Percentiles rank a stretch among this genome's conserved stretches.
Evolutionary conservation across 2,329 filamentous ascomycete genomes (phyloP).

Genomic region (Cyanodermella asteris): DNA sequence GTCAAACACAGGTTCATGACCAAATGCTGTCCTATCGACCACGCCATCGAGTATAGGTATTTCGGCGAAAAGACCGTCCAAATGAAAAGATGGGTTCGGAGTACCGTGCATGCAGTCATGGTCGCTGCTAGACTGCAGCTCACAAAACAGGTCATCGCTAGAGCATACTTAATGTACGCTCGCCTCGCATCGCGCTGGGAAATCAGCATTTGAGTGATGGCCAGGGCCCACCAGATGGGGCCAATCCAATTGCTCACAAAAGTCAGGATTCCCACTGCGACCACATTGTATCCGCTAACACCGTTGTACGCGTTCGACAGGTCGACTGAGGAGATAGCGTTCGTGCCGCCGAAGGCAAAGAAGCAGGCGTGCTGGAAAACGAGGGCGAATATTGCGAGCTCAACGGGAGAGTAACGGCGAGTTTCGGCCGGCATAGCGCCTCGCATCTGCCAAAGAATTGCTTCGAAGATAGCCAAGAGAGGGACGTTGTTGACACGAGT

Average conservation of each 20-base stretch:
- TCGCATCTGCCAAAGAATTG: conserved; percentile 33
- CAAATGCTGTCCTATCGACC: conserved; percentile 66
- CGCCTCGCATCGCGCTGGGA: conserved; percentile 8
- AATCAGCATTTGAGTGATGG: conserved; percentile 36
- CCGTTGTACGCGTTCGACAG: conserved; percentile 92
- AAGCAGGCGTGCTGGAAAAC: conserved; percentile 66
- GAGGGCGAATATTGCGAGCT: conserved; percentile 48
- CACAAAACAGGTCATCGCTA: conserved; percentile 48
- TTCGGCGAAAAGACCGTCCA: conserved; percentile 99
- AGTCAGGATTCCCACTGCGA: conserved; percentile 62
- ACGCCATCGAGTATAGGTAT: conserved; percentile 78
- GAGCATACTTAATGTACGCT: conserved; percentile 28
- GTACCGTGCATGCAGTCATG: conserved; percentile 67
- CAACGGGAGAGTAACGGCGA: conserved; percentile 16
- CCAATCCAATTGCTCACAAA: conserved; percentile 85
- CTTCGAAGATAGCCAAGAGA: conserved; percentile 53
- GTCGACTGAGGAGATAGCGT: conserved; percentile 89
- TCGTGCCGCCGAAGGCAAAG: conserved; percentile 77
- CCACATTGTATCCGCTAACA: conserved; percentile 54
- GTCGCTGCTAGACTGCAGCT: conserved; percentile 45
- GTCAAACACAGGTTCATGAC: conserved; percentile 44
- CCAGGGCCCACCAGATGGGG: conserved; percentile 65
- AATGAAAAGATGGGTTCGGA: conserved; percentile 83
- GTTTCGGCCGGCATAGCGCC: conserved; percentile 9
- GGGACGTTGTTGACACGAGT: conserved; percentile 70